Base-by-base conservation (phyloP, 2,329 filamentous ascomycete species). In the Metarhizium anisopliae region DNA sequence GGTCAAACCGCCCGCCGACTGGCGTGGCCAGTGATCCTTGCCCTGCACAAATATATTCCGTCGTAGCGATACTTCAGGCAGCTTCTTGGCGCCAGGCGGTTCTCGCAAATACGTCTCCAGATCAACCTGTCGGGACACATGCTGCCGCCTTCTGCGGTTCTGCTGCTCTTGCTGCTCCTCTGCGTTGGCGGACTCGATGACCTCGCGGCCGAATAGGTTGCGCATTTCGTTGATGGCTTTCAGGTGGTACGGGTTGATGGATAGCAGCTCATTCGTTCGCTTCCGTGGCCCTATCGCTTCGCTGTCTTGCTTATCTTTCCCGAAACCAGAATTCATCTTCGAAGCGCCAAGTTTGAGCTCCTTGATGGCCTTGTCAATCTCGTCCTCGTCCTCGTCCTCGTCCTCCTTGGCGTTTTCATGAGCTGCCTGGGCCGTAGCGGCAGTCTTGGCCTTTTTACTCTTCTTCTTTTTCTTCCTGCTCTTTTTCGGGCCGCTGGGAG, bases 221-320 rank as follows among this genome's bases (percentile, higher is more conserved):
- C 79, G 86, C 90, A 99, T 96, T 74, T 99, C 94, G 65, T 96
- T 95, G 40, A 86, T 78, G 7, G 89, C 89, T 67, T 93, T 92
- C 11, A 99, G 80, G 62, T 91, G 83, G 61, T 88, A 81, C 0
- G 85, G 82, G 62, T 80, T 79, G 63, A 82, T 75, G 35, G 72
- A 68, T 2, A 83, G 68, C 4, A 81, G 70, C 35, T 72, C 64
- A 56, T 72, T 74, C 47, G 72, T 66, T 13, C 69, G 45, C 43
- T 30, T 57, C 16, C 52, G 42, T 2, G 55, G 42, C 25, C 35
- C 49, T 4, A 49, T 7, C 14, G 11, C 13, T 16, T 20, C 18
- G 63, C 13, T 66, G 53, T 20, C 55, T 51, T 32, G 58, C 47
- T 16, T 59, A 56, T 50, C 56, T 53, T 47, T 58, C 45, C 35